These are phyloP conservation scores for Paxillus involutus DNA, from an alignment of 768 basidiomycete genomes.

Conservation along the genomic window DNA sequence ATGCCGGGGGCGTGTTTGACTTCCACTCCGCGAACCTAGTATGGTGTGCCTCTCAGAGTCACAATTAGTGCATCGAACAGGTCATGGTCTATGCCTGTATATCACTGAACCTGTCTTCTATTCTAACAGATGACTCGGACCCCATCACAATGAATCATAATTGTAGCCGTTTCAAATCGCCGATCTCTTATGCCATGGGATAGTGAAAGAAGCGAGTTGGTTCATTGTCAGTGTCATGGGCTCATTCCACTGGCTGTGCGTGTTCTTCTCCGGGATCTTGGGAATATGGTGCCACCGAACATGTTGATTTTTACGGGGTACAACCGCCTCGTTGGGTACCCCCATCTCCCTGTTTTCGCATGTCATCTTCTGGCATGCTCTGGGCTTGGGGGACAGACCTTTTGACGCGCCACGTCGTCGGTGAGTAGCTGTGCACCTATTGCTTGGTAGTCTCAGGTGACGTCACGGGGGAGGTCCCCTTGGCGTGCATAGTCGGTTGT, in stretches of 20 bases:
- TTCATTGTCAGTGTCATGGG: not conserved
- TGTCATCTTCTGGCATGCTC: slow-evolving; percentile 1
- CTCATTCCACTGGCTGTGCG: slow-evolving; percentile 23
- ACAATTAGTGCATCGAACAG: slow-evolving; percentile 7
- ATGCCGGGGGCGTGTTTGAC: slow-evolving; percentile 18
- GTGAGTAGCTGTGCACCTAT: not conserved
- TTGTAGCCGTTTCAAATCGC: slow-evolving; percentile 16
- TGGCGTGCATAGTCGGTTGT: not conserved
- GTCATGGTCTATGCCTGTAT: not conserved
- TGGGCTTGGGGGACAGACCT: not conserved
- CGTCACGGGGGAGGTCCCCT: not conserved
- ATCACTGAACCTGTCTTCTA: slow-evolving; percentile 2
- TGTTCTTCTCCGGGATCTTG: slow-evolving; percentile 22
- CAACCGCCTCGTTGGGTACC: slow-evolving; percentile 8
- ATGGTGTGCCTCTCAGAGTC: not conserved
- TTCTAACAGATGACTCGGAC: not conserved
- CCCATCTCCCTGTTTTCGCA: not conserved
- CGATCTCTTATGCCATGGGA: slow-evolving; percentile 8
- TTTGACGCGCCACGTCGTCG: not conserved
- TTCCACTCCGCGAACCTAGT: slow-evolving; percentile 9
- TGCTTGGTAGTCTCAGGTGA: not conserved
- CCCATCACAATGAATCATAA: not conserved
- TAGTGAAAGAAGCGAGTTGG: not conserved
- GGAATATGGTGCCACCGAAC: slow-evolving; percentile 13
- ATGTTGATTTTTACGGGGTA: slow-evolving; percentile 17